phyloP scores from a whole-genome alignment of 192 early-diverging fungal genomes.

The Coemansia sp. region DNA sequence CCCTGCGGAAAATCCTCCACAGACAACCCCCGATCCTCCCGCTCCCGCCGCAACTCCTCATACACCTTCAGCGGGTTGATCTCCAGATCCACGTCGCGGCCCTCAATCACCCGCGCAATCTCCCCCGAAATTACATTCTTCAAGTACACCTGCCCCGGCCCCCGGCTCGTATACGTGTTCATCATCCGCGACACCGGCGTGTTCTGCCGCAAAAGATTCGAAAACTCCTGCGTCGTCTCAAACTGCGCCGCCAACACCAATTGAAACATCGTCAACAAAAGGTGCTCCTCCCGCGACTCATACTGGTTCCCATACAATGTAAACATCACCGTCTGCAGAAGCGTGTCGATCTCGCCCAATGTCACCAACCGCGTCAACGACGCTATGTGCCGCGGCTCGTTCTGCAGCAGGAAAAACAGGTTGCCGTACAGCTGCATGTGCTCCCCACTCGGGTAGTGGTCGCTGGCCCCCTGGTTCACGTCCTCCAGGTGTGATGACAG shows the following conservation, averaged over 20 bases:
- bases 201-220: constrained; percentile 85
- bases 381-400: constrained; percentile 87
- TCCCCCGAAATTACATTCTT: constrained; percentile 77
- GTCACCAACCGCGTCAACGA: constrained; percentile 75
- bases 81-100: constrained; percentile 81
- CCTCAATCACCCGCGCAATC: constrained; percentile 74
- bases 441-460: constrained; percentile 69
- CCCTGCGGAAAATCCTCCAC: constrained; percentile 59
- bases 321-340: constrained; percentile 95
- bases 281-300: constrained; percentile 91
- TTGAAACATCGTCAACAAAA: constrained; percentile 94
- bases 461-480: constrained; percentile 40
- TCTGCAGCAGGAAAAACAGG: constrained; percentile 87
- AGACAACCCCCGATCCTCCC: constrained; percentile 19
- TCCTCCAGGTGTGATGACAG: constrained; percentile 48
- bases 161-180: constrained; percentile 92
- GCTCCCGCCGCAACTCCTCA: constrained; percentile 43
- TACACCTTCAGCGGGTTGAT: constrained; percentile 89
- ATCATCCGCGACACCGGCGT: constrained; percentile 97
- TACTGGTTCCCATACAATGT: constrained; percentile 95
- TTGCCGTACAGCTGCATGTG: constrained; percentile 85
- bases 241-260: constrained; percentile 90
- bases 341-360: constrained; percentile 85
- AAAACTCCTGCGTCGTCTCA: constrained; percentile 84
- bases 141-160: constrained; percentile 88